phyloP scores from a whole-genome alignment of 345 rosid species.

The Linum lewisii region DNA sequence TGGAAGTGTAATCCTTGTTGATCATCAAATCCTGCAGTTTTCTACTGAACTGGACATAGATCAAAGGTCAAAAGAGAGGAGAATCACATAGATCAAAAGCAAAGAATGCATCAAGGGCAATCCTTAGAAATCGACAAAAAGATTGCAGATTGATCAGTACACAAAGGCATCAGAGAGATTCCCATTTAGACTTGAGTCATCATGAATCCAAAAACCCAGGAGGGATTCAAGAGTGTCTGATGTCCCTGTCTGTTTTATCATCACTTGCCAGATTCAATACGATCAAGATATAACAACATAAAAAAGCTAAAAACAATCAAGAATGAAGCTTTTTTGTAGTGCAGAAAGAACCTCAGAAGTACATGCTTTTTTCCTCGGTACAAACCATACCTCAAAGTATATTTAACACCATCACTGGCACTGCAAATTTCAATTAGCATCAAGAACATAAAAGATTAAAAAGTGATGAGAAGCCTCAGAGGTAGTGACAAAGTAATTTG shows the following conservation, averaged over 20 bases:
- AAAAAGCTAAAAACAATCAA: neutral
- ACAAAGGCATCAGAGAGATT: constrained; percentile 15
- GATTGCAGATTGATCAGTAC: neutral
- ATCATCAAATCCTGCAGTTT: no score
- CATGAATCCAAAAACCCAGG: constrained; percentile 18
- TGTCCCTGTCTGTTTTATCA: constrained; percentile 81
- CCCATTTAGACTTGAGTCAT: constrained; percentile 32
- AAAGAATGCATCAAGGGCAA: constrained; percentile 13
- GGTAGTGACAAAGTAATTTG: neutral
- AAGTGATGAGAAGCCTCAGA: neutral
- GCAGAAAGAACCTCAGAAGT: constrained; percentile 29
- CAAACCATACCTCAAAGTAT: constrained; percentile 36
- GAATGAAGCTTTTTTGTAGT: neutral
- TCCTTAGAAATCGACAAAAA: neutral
- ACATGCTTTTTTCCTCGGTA: constrained; percentile 19
- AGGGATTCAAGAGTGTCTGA: constrained; percentile 30
- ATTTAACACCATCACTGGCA: constrained; percentile 58
- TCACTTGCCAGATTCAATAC: constrained; percentile 32
- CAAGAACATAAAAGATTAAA: no score
- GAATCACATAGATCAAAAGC: neutral
- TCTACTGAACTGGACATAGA: no score
- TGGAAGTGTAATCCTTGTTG: no score
- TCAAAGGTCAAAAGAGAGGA: no score
- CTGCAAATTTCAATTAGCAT: neutral
- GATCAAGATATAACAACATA: neutral